A percentile compares a stretch with the other conserved stretches of the same genome.
These are phyloP conservation scores for Globisporangium orthogonon DNA, from an alignment of 352 stramenopile species.

Conservation along the genomic window DNA sequence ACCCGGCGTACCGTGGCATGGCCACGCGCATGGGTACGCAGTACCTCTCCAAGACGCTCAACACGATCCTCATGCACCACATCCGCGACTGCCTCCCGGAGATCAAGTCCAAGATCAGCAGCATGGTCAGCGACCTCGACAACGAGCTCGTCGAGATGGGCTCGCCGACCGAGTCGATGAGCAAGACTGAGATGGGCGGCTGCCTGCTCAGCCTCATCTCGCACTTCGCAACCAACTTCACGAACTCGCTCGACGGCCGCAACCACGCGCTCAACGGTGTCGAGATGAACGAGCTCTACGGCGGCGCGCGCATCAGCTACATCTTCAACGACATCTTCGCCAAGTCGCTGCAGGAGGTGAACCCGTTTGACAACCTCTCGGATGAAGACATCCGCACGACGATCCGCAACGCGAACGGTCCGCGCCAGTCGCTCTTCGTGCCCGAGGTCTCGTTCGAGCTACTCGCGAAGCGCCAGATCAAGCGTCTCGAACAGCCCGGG, in stretches of 20 bases:
- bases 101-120: slow-evolving; percentile 96
- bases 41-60: slow-evolving; percentile 96
- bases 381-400: slow-evolving; percentile 99
- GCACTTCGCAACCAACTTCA: slow-evolving; percentile 88
- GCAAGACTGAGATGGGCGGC: slow-evolving; percentile 87
- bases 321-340: slow-evolving; percentile 98
- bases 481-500: slow-evolving; percentile 92
- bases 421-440: slow-evolving; percentile 96
- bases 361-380: slow-evolving; percentile 95
- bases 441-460: slow-evolving; percentile 98
- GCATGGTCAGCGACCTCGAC: slow-evolving; percentile 94
- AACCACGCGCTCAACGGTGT: slow-evolving; percentile 70
- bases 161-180: slow-evolving; percentile 84
- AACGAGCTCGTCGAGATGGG: slow-evolving; percentile 95
- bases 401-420: slow-evolving; percentile 98
- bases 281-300: slow-evolving; percentile 92
- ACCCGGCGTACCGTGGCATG: slow-evolving; percentile 93
- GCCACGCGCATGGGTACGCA: slow-evolving; percentile 93
- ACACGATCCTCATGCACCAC: slow-evolving; percentile 99
- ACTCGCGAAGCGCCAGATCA: slow-evolving; percentile 96
- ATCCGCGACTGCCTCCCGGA: slow-evolving; percentile 98
- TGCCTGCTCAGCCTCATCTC: slow-evolving; percentile 94
- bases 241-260: slow-evolving; percentile 85
- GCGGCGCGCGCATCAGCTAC: slow-evolving; percentile 96
- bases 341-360: slow-evolving; percentile 87